Evolutionary conservation across 345 rosid species (phyloP).

Genomic region (Populus nigra): DNA sequence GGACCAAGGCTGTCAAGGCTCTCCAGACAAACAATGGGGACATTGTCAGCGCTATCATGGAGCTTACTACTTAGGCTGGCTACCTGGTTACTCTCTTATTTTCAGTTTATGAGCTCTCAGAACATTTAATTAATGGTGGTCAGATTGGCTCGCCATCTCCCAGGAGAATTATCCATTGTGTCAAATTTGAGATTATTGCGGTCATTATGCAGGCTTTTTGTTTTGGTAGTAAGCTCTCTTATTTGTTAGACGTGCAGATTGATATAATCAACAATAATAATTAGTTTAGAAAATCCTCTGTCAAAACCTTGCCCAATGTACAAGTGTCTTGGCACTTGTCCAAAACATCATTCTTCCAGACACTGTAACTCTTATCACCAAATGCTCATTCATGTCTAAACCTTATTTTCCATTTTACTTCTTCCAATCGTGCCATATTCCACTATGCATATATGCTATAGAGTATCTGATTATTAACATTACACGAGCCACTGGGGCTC

Average conservation of each 20-base stretch:
- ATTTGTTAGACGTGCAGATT: neutral
- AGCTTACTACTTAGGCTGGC: conserved; percentile 57
- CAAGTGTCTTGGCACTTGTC: too few relatives aligned
- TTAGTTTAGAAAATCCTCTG: neutral
- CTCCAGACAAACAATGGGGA: conserved; percentile 73
- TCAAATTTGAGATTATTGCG: neutral
- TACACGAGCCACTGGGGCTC: neutral
- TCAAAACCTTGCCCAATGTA: neutral
- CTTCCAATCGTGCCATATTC: too few relatives aligned
- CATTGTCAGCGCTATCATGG: conserved; percentile 92
- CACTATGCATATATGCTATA: too few relatives aligned
- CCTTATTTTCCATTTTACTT: too few relatives aligned
- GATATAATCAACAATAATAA: neutral
- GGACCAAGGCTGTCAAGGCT: conserved; percentile 73
- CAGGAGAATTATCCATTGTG: neutral
- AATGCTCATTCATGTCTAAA: too few relatives aligned
- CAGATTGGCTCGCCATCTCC: neutral
- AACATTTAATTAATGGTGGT: neutral
- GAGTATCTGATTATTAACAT: too few relatives aligned
- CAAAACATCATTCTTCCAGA: too few relatives aligned
- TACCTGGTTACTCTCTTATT: neutral
- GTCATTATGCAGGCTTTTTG: neutral
- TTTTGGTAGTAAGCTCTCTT: neutral
- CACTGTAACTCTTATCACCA: too few relatives aligned
- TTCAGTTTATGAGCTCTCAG: neutral